A percentile compares a stretch with the other conserved stretches of the same genome.
Conservation (phyloP, 2,329 filamentous ascomycete species). For the Hypoxylon sp. region DNA sequence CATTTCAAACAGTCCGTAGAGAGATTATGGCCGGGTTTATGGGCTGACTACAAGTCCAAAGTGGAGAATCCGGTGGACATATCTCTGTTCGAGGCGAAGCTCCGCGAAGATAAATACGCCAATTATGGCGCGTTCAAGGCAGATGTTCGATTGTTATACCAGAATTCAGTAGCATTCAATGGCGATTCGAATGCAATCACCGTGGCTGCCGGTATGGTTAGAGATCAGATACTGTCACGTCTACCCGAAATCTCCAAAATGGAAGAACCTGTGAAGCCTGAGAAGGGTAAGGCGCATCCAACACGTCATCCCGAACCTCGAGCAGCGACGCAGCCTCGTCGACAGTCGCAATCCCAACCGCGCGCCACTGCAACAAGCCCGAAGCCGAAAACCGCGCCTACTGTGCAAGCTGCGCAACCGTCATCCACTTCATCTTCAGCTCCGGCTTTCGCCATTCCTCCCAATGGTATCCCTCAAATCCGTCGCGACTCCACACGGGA, state of each 20-base stretch:
- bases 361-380: constrained; percentile 54
- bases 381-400: constrained; percentile 55
- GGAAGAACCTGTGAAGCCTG: constrained; percentile 71
- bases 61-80: constrained; percentile 88
- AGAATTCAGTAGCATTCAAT: constrained; percentile 88
- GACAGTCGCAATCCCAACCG: constrained; percentile 54
- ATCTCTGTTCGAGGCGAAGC: constrained; percentile 81
- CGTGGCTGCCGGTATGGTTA: constrained; percentile 66
- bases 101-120: constrained; percentile 79
- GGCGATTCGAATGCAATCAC: constrained; percentile 82
- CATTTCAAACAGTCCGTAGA: constrained; percentile 86
- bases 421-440: constrained; percentile 60
- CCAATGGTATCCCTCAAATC: constrained; percentile 84
- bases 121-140: constrained; percentile 79
- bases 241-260: constrained; percentile 60
- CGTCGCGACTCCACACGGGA: constrained; percentile 85
- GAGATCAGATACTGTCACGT: constrained; percentile 67
- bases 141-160: constrained; percentile 83
- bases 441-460: constrained; percentile 80
- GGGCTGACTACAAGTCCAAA: constrained; percentile 77
- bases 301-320: constrained; percentile 64
- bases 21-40: constrained; percentile 80
- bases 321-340: constrained; percentile 55
- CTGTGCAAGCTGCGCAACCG: constrained; percentile 49
- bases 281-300: constrained; percentile 68